Evolutionary conservation across 257 asterid species (phyloP), one percentile per base, ranked within the genome.

Genomic region (Coffea canephora): DNA sequence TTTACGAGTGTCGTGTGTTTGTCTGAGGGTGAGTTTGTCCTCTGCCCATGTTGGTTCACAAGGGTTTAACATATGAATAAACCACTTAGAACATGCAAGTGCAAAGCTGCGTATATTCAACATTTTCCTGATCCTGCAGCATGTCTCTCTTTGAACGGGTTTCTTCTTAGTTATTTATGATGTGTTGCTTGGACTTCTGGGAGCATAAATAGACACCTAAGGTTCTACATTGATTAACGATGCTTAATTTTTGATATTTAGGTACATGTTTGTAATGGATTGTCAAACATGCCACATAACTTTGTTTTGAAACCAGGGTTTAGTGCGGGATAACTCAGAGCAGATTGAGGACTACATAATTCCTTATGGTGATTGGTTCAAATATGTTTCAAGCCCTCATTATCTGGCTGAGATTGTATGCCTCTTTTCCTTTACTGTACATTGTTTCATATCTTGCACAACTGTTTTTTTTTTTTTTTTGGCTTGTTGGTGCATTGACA

Each of bases 331-430:
- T 83, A 87, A 86, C 39, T 80, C 80, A 70, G 67, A 77, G 27
- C 85, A 83, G 59, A 80, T 18, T 9, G 84, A 79, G 50, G 91
- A 85, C 14, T 93, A 95, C 79, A 83, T 46, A 48, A 87, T 92
- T 77, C 99, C 97, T 74, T 73, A 54, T 57, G 97, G 98, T n/a
- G 97, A 92, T 85, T 95, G 99, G 99, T 95, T 95, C 82, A 86
- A 88, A 78, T 89, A 89, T 87, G 98, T 94, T 82, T 95, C 99
- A 3, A 90, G 93, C 74, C 97, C 99, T 13, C 99, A 95, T 83
- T 96, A 94, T 84, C 91, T 96, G 82, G 95, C 98, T 74, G 99
- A 96, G 89, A 90, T 92, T 62, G 99, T 94, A 88, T 74, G 88
- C 78, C 54, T 25, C 70, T 76, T 77, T 68, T 59, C 49, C 49